A percentile compares a stretch with the other conserved stretches of the same genome.
These are phyloP conservation scores for Warburgia ugandensis DNA, from an alignment of 164 flowering plant species.

Conservation along the genomic window DNA sequence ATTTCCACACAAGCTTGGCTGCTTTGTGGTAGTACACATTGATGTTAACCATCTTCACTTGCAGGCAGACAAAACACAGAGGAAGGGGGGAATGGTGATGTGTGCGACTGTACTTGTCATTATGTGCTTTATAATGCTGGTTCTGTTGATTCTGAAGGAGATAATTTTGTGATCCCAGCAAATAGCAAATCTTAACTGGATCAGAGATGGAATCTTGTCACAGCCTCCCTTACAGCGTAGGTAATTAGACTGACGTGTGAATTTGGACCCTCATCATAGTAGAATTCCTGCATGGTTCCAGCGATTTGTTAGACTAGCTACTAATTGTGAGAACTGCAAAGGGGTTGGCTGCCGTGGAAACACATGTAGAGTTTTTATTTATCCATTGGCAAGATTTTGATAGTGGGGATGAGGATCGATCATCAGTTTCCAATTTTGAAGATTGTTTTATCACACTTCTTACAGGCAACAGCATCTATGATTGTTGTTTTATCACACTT, in stretches of 20 bases:
- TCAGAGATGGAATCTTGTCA: neutral
- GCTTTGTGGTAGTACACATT: neutral
- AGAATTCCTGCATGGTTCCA: neutral
- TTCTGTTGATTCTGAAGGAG: slow-evolving; percentile 71
- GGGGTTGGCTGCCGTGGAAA: slow-evolving; percentile 6
- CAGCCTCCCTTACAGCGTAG: slow-evolving; percentile 5
- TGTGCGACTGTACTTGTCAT: slow-evolving; percentile 79
- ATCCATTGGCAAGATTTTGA: slow-evolving; percentile 1
- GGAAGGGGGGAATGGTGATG: slow-evolving; percentile 86
- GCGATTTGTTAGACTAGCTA: neutral
- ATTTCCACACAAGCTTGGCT: neutral
- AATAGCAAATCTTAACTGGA: neutral
- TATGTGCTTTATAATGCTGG: slow-evolving; percentile 85
- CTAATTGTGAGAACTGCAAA: neutral
- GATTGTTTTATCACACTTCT: too few species aligned
- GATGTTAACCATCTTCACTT: neutral
- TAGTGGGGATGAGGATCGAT: slow-evolving; percentile 1
- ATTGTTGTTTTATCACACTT: too few species aligned
- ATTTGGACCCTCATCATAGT: neutral
- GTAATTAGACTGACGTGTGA: too few species aligned
- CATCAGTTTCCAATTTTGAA: too few species aligned
- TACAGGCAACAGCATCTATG: too few species aligned
- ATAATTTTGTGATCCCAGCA: slow-evolving; percentile 42
- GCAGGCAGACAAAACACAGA: slow-evolving; percentile 93
- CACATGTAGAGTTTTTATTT: neutral